Evolutionary conservation across 306 rosid genomes (phyloP).

Genomic region (Castanospermum australe): DNA sequence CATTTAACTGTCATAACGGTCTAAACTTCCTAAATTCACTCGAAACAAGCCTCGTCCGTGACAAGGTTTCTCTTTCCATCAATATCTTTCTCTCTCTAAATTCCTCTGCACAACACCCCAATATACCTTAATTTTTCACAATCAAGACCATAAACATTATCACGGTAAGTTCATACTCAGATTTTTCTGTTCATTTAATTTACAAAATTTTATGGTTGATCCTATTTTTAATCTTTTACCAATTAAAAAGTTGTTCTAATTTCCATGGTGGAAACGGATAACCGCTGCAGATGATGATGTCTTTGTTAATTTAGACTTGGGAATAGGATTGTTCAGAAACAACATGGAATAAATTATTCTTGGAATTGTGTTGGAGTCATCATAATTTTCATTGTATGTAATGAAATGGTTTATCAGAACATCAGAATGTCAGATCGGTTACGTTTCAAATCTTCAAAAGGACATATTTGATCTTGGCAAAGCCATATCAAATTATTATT

Average conservation of each 20-base stretch:
- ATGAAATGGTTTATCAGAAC: background rate
- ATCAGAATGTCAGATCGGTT: background rate
- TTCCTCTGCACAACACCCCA: background rate
- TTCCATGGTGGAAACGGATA: background rate
- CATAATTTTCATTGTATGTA: background rate
- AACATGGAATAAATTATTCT: constrained; percentile 7
- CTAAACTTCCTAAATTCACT: constrained; percentile 16
- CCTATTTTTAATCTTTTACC: background rate
- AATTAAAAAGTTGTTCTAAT: background rate
- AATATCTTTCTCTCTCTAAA: background rate
- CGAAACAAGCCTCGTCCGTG: background rate
- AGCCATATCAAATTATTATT: background rate
- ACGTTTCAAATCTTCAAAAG: background rate
- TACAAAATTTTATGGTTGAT: background rate
- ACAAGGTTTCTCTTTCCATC: background rate
- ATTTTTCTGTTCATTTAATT: background rate
- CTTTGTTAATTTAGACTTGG: background rate
- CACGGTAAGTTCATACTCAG: constrained; percentile 4
- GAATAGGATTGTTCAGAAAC: background rate
- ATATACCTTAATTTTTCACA: background rate
- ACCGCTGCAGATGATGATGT: background rate
- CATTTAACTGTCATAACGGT: constrained; percentile 40
- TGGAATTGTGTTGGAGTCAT: background rate
- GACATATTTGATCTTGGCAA: background rate
- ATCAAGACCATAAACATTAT: background rate